Evolutionary conservation across 495 filamentous ascomycete genomes (phyloP).

Genomic region (Hypoxylon rickii): DNA sequence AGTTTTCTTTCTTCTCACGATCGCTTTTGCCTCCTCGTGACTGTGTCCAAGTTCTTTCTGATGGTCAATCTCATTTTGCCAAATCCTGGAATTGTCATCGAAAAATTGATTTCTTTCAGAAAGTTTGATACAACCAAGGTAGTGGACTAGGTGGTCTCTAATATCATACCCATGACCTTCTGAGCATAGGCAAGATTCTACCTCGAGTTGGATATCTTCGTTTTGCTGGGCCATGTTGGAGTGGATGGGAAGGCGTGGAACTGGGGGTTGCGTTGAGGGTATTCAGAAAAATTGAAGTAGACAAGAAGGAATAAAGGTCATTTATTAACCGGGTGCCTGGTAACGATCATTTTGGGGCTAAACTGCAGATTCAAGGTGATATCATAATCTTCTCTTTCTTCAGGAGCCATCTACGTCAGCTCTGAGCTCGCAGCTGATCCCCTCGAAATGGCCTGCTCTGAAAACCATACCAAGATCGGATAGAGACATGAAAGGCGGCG

Average conservation of each 20-base stretch:
- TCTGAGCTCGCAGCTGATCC: too few species aligned
- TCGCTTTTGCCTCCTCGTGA: not conserved
- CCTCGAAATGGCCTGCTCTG: too few species aligned
- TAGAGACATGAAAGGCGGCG: not conserved
- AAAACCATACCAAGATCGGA: too few species aligned
- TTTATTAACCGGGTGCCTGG: too few species aligned
- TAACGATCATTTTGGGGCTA: too few species aligned
- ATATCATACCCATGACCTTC: constrained; percentile 27
- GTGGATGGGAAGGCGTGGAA: too few species aligned
- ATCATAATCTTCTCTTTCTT: too few species aligned
- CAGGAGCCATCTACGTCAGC: too few species aligned
- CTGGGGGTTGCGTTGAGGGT: too few species aligned
- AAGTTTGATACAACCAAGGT: constrained; percentile 41
- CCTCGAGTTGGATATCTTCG: not conserved
- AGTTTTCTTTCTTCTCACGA: constrained; percentile 23
- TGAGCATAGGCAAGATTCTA: constrained; percentile 8
- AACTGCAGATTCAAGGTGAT: too few species aligned
- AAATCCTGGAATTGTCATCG: constrained; percentile 6
- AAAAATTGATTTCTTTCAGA: constrained; percentile 29
- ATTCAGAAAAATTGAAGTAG: too few species aligned
- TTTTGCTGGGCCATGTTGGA: not conserved
- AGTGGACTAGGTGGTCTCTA: constrained; percentile 39
- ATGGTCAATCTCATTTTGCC: constrained; percentile 22
- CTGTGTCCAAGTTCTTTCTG: constrained; percentile 1
- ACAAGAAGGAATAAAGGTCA: too few species aligned